Evolutionary conservation across 1,284 basidiomycete genomes (phyloP), one percentile per base, ranked within the genome.

Genomic region (Ganoderma multipileum): DNA sequence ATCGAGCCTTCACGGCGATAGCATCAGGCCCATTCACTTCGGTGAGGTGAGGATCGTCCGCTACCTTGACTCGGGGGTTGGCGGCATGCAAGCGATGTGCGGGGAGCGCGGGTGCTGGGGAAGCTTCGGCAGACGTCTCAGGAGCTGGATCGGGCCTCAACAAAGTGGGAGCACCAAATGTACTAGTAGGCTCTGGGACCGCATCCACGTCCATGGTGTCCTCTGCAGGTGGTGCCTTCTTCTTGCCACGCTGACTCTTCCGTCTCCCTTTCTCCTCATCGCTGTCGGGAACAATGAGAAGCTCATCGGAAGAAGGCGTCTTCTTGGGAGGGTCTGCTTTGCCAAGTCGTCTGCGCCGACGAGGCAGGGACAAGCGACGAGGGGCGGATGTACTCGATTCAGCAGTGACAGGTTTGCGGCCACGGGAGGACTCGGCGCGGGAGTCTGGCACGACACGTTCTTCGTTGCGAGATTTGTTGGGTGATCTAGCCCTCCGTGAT

Each of bases 61-160:
- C 76, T 65, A 86, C 74, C 72, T 86, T 86, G 20, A 91, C 83
- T 3, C 81, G 81, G 23, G 90, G 87, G 33, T 89, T 87, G 11
- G 82, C 81, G 18, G 77, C 79, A 57, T 86, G 84, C 2, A 76
- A 78, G 64, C 84, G 84, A 75, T 88, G 88, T 1, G 79, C 76
- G 44, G 86, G 85, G 0, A 77, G 30, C 7, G 59, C 18, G 3
- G 59, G 61, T 14, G 60, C 66, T n/a, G 52, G 47, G 0, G 57
- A 54, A 12, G 30, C 30, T 54, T 55, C 44, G 16, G 57, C 36
- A 33, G 59, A 36, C 12, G 62, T 82, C 61, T 80, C 76, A 14
- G 82, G 81, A 20, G 83, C 62, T 3, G 66, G 20, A 5, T 65
- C 58, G 2, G 41, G 36, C n/a, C 36, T 44, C 4, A 71, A 57